A percentile compares a stretch with the other conserved stretches of the same genome.
These are phyloP conservation scores for Russula brevipes DNA, from an alignment of 768 basidiomycete genomes.

Conservation along the genomic window DNA sequence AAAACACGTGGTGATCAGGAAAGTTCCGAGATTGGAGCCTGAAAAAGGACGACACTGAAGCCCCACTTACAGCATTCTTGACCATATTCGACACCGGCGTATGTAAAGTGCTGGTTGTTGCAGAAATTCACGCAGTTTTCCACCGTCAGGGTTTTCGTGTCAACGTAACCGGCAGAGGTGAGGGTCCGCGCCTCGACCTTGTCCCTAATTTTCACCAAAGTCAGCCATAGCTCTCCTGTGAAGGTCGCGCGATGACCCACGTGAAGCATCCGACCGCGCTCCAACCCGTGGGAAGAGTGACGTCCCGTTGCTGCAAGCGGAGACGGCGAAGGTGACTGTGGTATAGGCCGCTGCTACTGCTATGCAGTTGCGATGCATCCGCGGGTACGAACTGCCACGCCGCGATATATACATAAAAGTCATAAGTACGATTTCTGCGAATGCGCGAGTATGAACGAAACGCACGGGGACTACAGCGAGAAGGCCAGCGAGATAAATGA, in stretches of 20 bases:
- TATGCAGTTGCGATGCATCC: not conserved
- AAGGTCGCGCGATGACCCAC: slow-evolving; percentile 34
- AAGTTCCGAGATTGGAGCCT: not conserved
- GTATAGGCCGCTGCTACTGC: not conserved
- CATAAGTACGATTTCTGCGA: not conserved
- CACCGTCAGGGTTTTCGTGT: slow-evolving; percentile 55
- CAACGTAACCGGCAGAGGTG: slow-evolving; percentile 41
- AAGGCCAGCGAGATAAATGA: slow-evolving; percentile 5
- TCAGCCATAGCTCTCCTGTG: slow-evolving; percentile 26
- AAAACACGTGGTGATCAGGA: slow-evolving; percentile 4
- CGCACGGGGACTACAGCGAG: slow-evolving; percentile 4
- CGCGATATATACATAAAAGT: not conserved
- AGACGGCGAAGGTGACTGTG: slow-evolving; percentile 7
- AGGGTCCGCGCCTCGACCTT: slow-evolving; percentile 55
- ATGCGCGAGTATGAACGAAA: not conserved
- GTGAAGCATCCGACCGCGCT: slow-evolving; percentile 55
- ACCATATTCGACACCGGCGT: slow-evolving; percentile 66
- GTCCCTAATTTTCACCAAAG: slow-evolving; percentile 43
- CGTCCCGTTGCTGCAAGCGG: slow-evolving; percentile 5
- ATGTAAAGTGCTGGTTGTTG: slow-evolving; percentile 45
- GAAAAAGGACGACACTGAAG: not conserved
- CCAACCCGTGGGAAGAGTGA: slow-evolving; percentile 50
- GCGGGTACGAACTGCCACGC: slow-evolving; percentile 5
- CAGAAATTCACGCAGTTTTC: slow-evolving; percentile 47
- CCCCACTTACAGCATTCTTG: slow-evolving; percentile 55